Evolutionary conservation across 768 basidiomycete species (phyloP).

Genomic region (Lentinula sp.): DNA sequence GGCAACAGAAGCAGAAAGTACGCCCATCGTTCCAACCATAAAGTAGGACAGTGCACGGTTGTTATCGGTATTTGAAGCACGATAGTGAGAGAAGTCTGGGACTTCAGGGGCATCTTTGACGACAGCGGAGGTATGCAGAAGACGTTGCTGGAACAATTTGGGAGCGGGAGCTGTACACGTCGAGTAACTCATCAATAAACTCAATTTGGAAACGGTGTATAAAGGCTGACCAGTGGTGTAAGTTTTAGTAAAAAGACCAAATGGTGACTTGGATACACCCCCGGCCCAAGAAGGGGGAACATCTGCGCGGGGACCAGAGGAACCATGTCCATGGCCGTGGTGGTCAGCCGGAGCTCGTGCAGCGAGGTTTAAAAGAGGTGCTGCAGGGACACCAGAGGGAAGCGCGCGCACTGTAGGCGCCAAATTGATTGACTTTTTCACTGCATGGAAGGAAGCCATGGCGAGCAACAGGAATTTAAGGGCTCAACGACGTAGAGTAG

Average conservation of each 20-base stretch:
- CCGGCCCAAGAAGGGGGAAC: slow-evolving; percentile 57
- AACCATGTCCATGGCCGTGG: slow-evolving; percentile 54
- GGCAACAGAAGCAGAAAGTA: slow-evolving; percentile 90
- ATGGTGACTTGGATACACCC: slow-evolving; percentile 42
- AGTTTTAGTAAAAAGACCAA: slow-evolving; percentile 60
- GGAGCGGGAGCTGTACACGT: slow-evolving; percentile 42
- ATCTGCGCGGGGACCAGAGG: slow-evolving; percentile 53
- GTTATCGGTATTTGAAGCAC: slow-evolving; percentile 52
- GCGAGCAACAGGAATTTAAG: neutral
- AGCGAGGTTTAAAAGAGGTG: slow-evolving; percentile 68
- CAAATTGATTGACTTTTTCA: slow-evolving; percentile 79
- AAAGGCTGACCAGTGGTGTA: slow-evolving; percentile 48
- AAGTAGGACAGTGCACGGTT: slow-evolving; percentile 84
- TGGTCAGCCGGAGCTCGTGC: slow-evolving; percentile 55
- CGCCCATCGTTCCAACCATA: slow-evolving; percentile 88
- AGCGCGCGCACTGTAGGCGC: slow-evolving; percentile 76
- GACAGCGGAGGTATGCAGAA: slow-evolving; percentile 71
- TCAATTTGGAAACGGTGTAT: neutral
- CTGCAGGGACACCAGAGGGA: slow-evolving; percentile 74
- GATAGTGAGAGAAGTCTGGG: slow-evolving; percentile 86
- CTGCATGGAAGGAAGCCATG: slow-evolving; percentile 68
- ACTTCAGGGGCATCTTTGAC: slow-evolving; percentile 72
- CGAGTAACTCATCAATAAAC: neutral
- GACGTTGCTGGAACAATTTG: slow-evolving; percentile 55
- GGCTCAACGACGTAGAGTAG: neutral